Base-by-base conservation (phyloP, 176 grass and related monocot species). In the Leersia perrieri region DNA sequence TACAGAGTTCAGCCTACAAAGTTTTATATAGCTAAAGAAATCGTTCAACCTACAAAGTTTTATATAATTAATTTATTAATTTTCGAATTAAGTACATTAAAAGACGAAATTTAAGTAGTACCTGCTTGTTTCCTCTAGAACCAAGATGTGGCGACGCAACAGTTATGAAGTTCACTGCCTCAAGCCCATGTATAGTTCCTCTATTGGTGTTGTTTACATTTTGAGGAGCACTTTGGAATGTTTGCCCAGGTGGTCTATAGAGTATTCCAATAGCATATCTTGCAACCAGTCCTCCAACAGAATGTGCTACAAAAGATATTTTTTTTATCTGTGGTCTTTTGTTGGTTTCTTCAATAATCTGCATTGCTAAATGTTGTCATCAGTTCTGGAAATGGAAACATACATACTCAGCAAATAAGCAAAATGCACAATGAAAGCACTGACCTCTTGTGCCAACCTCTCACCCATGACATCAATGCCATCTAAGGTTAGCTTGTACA, bases 401-500 rank as follows among this genome's bases (percentile, higher is more conserved):
- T 70, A 40, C 9, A 82, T 64, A 64, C 66, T 63, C 33, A 64
- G 28, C n/a, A 63, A 87, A 66, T 53, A 74, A 63, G 61, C 36
- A 70, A 63, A 40, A 82, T 32, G 53, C 16, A 64, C 41, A 70
- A 86, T 26, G 53, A 38, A 84, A 69, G 73, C 64, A 82, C 83
- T 80, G 83, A 98, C 95, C 95, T 98, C 95, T 80, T 94, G 72
- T 74, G 92, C 89, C 64, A 98, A 87, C 68, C 95, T 85, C 42
- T 98, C 92, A 80, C 95, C 95, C 92, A 94, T 98, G 49, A 98
- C 88, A 91, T 98, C 95, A 85, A 98, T 84, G 53, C 95, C 95
- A 85, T 98, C 95, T 80, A 98, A 87, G 60, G 92, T 91, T 85
- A 98, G 88, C 70, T 23, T 98, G 79, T 94, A 61, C 90, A 97